Evolutionary conservation across 345 rosid species (phyloP), one percentile per base, ranked within the genome.

Genomic region (Garcia nutans): DNA sequence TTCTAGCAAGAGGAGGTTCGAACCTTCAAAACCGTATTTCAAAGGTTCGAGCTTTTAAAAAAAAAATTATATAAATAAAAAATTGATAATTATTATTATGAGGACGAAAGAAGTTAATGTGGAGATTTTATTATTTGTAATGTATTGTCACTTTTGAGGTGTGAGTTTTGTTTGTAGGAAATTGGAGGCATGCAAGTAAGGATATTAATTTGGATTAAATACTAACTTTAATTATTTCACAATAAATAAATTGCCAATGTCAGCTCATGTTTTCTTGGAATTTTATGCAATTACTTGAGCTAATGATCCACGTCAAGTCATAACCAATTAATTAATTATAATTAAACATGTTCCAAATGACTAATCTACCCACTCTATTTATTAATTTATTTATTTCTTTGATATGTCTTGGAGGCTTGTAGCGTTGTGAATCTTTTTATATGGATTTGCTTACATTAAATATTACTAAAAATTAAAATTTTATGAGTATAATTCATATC

Each of bases 91-190:
- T 17, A 15, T 52, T 52, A 52, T 52, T 52, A 52, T 10, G 31
- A 20, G 26, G 7, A 47, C 6, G 58, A 68, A 62, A 23, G 65
- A 63, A 55, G 5, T 37, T 37, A 37, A 64, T 15, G 60, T 56
- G 59, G 75, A 41, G 65, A 9, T 28, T 1, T 28, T n/a, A 28
- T 28, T 59, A 11, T 16, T 33, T 63, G 75, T 55, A 10, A 56
- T 58, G 28, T 28, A 68, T 74, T 69, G 79, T 67, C 73, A 72
- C 67, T 79, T 84, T 79, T 75, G 80, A 82, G 85, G 83, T 74
- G 83, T 56, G 63, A 71, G 58, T 76, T 82, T 80, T 82, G 87
- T 82, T 78, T 82, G 74, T 62, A 68, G 65, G 80, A 74, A 77
- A 42, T 82, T 82, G 87, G 87, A 80, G 24, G 23, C 55, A 68